These are phyloP conservation scores for Yarrowia sp. DNA, from an alignment of 805 yeast species.

Conservation along the genomic window DNA sequence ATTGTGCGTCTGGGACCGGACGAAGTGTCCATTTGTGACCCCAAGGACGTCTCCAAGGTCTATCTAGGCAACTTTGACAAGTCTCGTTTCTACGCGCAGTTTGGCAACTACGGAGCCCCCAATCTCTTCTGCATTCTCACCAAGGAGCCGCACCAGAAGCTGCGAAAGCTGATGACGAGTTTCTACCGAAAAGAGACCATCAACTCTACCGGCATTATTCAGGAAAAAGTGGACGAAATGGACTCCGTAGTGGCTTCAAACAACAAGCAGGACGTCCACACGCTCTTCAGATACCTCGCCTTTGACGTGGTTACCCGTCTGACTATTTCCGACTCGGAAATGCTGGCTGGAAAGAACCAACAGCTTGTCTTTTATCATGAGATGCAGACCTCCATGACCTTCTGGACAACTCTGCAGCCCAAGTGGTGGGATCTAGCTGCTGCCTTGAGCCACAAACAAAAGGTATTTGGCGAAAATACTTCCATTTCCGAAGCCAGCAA, in stretches of 20 bases:
- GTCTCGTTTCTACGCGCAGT: conserved; percentile 55
- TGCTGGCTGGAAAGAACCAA: conserved; percentile 38
- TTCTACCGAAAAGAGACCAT: conserved; percentile 7
- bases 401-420: conserved; percentile 64
- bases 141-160: conserved; percentile 46
- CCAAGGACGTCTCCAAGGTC: conserved; percentile 50
- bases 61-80: conserved; percentile 58
- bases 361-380: conserved; percentile 46
- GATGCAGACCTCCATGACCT: conserved; percentile 56
- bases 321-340: not conserved
- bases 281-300: conserved; percentile 66
- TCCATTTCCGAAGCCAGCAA: not conserved
- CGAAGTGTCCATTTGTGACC: conserved; percentile 57
- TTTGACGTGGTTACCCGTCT: conserved; percentile 65
- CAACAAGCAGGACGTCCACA: conserved; percentile 51
- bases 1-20: conserved; percentile 59
- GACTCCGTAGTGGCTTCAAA: conserved; percentile 32
- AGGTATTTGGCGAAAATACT: not conserved
- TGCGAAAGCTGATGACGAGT: conserved; percentile 29
- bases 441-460: conserved; percentile 6
- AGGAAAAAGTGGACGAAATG: conserved; percentile 11
- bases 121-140: conserved; percentile 59
- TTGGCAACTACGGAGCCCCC: conserved; percentile 52
- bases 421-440: conserved; percentile 51
- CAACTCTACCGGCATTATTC: not conserved